Evolutionary conservation across 1,139 yeast genomes (phyloP), one percentile per base, ranked within the genome.

Genomic region (Taiozyma sp.): DNA sequence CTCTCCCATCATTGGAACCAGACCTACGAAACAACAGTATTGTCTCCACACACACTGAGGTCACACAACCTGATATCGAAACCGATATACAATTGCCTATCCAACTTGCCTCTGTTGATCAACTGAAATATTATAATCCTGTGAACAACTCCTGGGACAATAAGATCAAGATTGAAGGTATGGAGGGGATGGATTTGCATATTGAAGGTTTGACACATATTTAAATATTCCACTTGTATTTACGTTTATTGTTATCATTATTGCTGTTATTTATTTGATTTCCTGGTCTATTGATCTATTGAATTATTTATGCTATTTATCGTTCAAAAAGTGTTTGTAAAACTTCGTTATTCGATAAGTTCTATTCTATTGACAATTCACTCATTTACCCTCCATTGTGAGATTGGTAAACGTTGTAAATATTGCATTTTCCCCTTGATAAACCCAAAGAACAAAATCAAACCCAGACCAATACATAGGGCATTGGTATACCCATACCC

Each of bases 401-500:
- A 56, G 3, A 64, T 60, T 26, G 73, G 70, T 45, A 69, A 47
- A 24, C 55, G 60, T 51, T 71, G 74, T 48, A 71, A 52, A 35
- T 60, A 56, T 35, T 52, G 59, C 4, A 68, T 65, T 40, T 85
- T 85, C 50, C 72, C 75, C 58, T 77, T 80, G 44, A 88, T 84
- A 81, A 86, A 89, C 0, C 73, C 69, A 48, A 81, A 73, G 65
- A 85, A 88, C 19, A 90, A 71, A 0, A 74, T n/a, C 11, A 85
- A 53, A 1, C 98, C 98, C 42, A 87, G 54, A 0, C 67, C 47
- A 4, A 91, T 79, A 67, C 98, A 91, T 13, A 89, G 52, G 7
- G 80, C 53, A 63, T 89, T 91, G 47, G 95, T 85, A 48, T 80
- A 76, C 65, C 85, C 89, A 68, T 90, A 93, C 0, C 99, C 99